Conservation (phyloP, 2,329 filamentous ascomycete species). For the Fusarium sp. region DNA sequence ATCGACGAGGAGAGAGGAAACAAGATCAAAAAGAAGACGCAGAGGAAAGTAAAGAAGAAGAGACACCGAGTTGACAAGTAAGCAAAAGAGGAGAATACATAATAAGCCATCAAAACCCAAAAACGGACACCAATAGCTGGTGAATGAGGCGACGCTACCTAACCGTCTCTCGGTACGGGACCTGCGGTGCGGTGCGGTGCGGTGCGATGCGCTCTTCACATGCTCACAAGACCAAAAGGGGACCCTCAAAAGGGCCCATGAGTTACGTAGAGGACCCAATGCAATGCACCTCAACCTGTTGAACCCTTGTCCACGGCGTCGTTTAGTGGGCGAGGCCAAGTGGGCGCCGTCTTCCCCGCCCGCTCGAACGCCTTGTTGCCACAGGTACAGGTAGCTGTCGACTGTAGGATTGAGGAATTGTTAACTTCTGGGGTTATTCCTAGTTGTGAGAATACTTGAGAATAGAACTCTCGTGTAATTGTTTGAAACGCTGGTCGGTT, state of each 20-base stretch:
- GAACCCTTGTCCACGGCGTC: constrained; percentile 25
- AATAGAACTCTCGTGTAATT: too few relatives aligned
- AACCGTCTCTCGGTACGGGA: not conserved
- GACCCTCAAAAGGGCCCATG: constrained; percentile 28
- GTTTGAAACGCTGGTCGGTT: too few relatives aligned
- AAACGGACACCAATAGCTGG: constrained; percentile 6
- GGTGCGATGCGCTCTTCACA: constrained; percentile 35
- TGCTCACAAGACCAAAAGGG: constrained; percentile 42
- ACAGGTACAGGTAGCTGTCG: not conserved
- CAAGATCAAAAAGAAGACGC: not conserved
- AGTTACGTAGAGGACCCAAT: constrained; percentile 36
- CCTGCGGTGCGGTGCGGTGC: not conserved
- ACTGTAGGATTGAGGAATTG: not conserved
- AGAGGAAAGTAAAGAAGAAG: constrained; percentile 11
- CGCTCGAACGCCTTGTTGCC: constrained; percentile 7
- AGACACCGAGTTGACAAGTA: constrained; percentile 13
- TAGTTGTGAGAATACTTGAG: too few relatives aligned
- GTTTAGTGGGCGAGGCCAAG: constrained; percentile 11
- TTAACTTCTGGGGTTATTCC: too few relatives aligned
- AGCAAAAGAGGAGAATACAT: constrained; percentile 11
- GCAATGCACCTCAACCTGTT: constrained; percentile 25
- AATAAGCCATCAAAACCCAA: constrained; percentile 21
- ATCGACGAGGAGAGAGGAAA: too few relatives aligned
- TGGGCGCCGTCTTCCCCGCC: constrained; percentile 23
- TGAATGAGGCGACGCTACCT: constrained; percentile 13